A percentile compares a stretch with the other conserved stretches of the same genome.
These are phyloP conservation scores for Penicillium argentinense DNA, from an alignment of 495 filamentous ascomycete species.

Conservation along the genomic window DNA sequence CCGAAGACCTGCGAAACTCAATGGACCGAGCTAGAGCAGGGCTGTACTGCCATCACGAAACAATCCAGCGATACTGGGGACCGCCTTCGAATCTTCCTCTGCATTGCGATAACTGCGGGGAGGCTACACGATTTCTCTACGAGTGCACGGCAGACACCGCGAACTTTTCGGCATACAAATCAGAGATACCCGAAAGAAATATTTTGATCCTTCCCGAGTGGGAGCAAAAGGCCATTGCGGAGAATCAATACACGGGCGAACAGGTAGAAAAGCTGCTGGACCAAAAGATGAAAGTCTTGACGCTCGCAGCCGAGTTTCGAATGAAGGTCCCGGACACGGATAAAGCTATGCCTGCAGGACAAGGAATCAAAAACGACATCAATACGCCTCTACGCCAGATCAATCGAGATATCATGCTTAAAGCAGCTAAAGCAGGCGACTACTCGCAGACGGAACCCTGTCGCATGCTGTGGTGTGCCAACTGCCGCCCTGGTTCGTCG, in stretches of 20 bases:
- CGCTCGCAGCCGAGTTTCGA: constrained; percentile 12
- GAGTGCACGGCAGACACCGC: constrained; percentile 58
- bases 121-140: constrained; percentile 63
- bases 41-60: constrained; percentile 2
- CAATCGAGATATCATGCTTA: background rate
- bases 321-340: background rate
- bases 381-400: background rate
- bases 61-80: constrained; percentile 5
- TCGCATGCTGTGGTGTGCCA: constrained; percentile 1
- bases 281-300: constrained; percentile 40
- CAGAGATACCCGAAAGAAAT: background rate
- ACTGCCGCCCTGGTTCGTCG: background rate
- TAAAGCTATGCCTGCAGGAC: background rate
- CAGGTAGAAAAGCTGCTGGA: constrained; percentile 39
- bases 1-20: constrained; percentile 1
- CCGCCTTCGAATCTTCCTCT: background rate
- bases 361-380: background rate
- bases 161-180: constrained; percentile 9
- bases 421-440: background rate
- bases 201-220: constrained; percentile 30
- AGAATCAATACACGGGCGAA: constrained; percentile 50
- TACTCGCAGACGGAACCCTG: background rate
- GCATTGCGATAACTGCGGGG: constrained; percentile 8
- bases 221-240: constrained; percentile 46
- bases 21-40: constrained; percentile 3